Base-by-base conservation (phyloP, 495 filamentous ascomycete genomes). In the Neurospora sp. region DNA sequence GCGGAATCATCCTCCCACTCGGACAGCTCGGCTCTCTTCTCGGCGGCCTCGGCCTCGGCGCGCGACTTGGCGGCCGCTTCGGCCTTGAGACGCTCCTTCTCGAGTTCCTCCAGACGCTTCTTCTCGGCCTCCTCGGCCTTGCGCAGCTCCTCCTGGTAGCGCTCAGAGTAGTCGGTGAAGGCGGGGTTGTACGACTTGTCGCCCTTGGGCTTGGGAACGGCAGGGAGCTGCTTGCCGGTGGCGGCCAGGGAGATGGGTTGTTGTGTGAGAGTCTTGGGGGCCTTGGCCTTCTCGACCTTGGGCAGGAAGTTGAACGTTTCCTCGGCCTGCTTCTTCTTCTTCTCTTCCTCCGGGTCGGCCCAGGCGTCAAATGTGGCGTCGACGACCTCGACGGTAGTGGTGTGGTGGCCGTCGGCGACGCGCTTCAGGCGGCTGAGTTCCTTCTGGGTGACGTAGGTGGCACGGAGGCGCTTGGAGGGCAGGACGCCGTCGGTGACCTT, bases 151-250 rank as follows among this genome's bases (percentile, higher is more conserved):
- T 88, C 85, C 22, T 87, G 85, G 48, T 97, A 82, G 6, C 95
- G 87, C 12, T 86, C 84, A 71, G 92, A 89, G 87, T 95, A 99
- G 69, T 97, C 93, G 72, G 89, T 86, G 72, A 95, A 96, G 9
- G 85, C 83, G 0, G 96, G 96, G 77, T 99, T 99, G 80, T 99
- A 99, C 78, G 93, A 96, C 78, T 88, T 91, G 53, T 93, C 94
- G 3, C 89, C 93, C 20, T 88, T 88, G 4, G 96, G 96, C 72
- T 87, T 90, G 72, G 86, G 84, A 7, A 98, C 91, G n/a, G 93
- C 89, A 2, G 93, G 92, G 18, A 97, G 82, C 0, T 85, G 77
- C 75, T 93, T 94, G 9, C 93, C 93, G 77, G 87, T 92, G 41
- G 89, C 91, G 37, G 93, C 85, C 18, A 98, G 86, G 6, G 94